Evolutionary conservation across 225 moss, liverwort and hornwort genomes (phyloP), one percentile per base, ranked within the genome.

Genomic region (Climacium dendroides): DNA sequence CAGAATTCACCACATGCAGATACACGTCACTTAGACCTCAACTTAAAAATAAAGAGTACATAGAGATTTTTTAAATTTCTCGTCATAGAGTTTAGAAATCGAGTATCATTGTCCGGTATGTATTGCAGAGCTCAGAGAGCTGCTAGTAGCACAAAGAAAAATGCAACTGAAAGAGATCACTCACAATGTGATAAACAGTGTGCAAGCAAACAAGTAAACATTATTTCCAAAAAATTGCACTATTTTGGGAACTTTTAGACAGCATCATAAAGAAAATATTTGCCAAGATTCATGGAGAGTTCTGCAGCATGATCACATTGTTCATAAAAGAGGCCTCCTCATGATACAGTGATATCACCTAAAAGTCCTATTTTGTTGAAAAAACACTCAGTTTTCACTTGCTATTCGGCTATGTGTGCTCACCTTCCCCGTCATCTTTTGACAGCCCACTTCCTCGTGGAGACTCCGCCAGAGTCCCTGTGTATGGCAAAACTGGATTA

Each of bases 381-480:
- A 53, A 41, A 20, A 0, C 20, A 32, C 20, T 45, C 39, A 53
- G 35, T 69, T 54, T 16, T 54, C 30, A 67, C 66, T 86, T n/a
- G 15, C 55, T 28, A 67, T 53, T 83, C 43, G 69, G 85, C 54
- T 18, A 9, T 60, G 28, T 34, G 52, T 67, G 65, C 91, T 94
- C 92, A 93, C 95, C 93, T 78, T 97, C 99, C 9, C 95, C 94
- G 66, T 93, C 95, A 75, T 97, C 97, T 92, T 96, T 96, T 41
- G 96, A 95, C 79, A 96, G 28, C 60, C 92, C 94, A 85, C 94
- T 95, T 83, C 90, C 96, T 78, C 94, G 89, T 23, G 95, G 94
- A 52, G 97, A 94, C 88, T 96, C 97, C 73, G 93, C 94, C 91
- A 93, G 57, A 48, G 91, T 87, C 74, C 89, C 91, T 89, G 90